Evolutionary conservation across 2,329 filamentous ascomycete species (phyloP).

Genomic region (Aureobasidium musti): DNA sequence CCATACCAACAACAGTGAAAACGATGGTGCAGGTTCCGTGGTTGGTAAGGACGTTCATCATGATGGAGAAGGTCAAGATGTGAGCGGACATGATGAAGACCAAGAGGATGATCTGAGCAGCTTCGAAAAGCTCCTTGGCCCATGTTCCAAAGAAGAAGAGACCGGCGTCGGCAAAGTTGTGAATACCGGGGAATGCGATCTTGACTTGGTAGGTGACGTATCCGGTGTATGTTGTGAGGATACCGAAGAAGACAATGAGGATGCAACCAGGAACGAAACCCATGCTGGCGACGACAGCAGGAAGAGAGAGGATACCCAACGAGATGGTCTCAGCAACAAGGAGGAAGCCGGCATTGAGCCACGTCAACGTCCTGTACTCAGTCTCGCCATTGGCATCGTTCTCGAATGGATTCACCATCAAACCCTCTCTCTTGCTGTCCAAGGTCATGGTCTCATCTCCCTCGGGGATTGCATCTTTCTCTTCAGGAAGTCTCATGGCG

Average conservation of each 20-base stretch:
- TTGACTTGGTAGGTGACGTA: constrained; percentile 63
- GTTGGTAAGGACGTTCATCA: constrained; percentile 64
- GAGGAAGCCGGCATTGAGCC: constrained; percentile 38
- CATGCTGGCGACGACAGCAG: constrained; percentile 54
- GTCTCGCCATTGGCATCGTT: constrained; percentile 29
- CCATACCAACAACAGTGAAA: constrained; percentile 62
- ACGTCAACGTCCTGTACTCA: constrained; percentile 44
- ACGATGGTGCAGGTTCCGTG: constrained; percentile 65
- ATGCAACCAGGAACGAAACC: constrained; percentile 53
- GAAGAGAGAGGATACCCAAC: constrained; percentile 59
- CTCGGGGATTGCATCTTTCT: constrained; percentile 20
- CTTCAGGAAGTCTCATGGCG: background rate
- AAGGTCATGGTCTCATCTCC: constrained; percentile 21
- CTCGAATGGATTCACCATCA: constrained; percentile 31
- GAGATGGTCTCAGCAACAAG: constrained; percentile 63
- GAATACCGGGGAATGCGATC: constrained; percentile 57
- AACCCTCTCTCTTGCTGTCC: constrained; percentile 26
- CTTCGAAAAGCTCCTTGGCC: constrained; percentile 64
- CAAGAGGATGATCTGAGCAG: constrained; percentile 64
- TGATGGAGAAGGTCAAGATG: constrained; percentile 68
- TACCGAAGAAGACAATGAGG: constrained; percentile 51
- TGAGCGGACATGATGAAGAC: constrained; percentile 73
- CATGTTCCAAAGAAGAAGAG: constrained; percentile 61
- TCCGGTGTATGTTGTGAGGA: constrained; percentile 62
- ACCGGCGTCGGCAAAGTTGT: constrained; percentile 69